These are phyloP conservation scores for Aspergillus calidoustus DNA, from an alignment of 2,329 filamentous ascomycete species.

Conservation along the genomic window DNA sequence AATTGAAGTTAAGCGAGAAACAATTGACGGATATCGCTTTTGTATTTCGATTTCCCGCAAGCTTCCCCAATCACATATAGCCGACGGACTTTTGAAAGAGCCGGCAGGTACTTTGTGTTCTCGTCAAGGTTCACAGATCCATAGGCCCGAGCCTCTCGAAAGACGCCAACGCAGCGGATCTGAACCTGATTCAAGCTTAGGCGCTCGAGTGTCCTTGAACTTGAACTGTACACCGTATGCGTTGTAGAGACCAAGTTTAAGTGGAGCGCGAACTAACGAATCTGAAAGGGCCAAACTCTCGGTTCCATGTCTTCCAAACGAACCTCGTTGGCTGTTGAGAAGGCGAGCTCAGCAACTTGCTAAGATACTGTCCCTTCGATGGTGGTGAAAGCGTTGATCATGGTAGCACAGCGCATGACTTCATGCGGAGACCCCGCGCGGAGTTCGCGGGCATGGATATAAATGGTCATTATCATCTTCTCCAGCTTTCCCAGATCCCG, in stretches of 20 bases:
- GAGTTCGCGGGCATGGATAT: not conserved
- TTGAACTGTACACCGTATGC: not conserved
- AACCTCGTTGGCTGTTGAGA: not conserved
- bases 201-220: not conserved
- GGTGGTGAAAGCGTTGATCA: not conserved
- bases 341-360: not conserved
- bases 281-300: not conserved
- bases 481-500: not conserved
- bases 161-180: not conserved
- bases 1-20: not conserved
- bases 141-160: not conserved
- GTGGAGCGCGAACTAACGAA: not conserved
- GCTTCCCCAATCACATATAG: not conserved
- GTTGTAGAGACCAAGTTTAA: not conserved
- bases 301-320: not conserved
- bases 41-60: not conserved
- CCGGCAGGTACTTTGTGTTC: too few species aligned
- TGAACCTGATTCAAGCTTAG: not conserved
- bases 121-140: too few species aligned
- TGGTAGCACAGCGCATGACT: too few species aligned
- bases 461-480: not conserved
- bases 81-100: not conserved
- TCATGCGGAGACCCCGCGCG: too few species aligned
- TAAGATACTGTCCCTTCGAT: not conserved
- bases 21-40: not conserved